phyloP scores from a whole-genome alignment of 768 basidiomycete genomes.

The Multifurca ochricompacta region DNA sequence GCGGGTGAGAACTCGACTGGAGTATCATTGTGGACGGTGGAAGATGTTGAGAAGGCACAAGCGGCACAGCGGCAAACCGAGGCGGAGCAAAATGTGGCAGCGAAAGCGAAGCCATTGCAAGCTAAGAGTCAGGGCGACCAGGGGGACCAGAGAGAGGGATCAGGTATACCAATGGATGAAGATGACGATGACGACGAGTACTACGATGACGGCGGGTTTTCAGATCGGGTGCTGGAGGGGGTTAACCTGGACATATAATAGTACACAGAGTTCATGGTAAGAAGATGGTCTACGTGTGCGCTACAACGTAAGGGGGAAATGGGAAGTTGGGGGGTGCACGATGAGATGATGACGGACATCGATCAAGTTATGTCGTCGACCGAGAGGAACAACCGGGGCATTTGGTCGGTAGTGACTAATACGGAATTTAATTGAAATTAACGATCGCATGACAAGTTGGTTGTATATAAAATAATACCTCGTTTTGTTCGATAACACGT shows the following conservation, averaged over 20 bases:
- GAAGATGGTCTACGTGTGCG: neutral
- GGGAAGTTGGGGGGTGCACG: neutral
- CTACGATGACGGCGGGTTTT: conserved; percentile 50
- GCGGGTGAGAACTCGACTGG: conserved; percentile 95
- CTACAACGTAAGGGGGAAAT: neutral
- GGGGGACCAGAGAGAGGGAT: conserved; percentile 25
- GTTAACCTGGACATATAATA: conserved; percentile 35
- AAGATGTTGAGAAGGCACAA: conserved; percentile 84
- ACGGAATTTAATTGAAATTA: neutral
- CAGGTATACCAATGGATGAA: conserved; percentile 29
- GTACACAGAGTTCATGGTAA: conserved; percentile 13
- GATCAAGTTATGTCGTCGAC: neutral
- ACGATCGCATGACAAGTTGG: neutral
- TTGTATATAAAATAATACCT: conserved; percentile 31
- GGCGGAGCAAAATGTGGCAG: conserved; percentile 39
- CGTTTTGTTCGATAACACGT: conserved; percentile 33
- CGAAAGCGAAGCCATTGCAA: conserved; percentile 20
- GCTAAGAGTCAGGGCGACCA: too few species aligned
- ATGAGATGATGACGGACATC: neutral
- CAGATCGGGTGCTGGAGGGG: conserved; percentile 48
- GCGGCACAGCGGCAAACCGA: conserved; percentile 67
- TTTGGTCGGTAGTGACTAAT: conserved; percentile 2
- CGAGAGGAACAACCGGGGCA: conserved; percentile 4
- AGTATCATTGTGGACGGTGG: conserved; percentile 89
- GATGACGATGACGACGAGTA: conserved; percentile 20